Evolutionary conservation across 768 basidiomycete species (phyloP).

Genomic region (Cyclocybe cylindracea): DNA sequence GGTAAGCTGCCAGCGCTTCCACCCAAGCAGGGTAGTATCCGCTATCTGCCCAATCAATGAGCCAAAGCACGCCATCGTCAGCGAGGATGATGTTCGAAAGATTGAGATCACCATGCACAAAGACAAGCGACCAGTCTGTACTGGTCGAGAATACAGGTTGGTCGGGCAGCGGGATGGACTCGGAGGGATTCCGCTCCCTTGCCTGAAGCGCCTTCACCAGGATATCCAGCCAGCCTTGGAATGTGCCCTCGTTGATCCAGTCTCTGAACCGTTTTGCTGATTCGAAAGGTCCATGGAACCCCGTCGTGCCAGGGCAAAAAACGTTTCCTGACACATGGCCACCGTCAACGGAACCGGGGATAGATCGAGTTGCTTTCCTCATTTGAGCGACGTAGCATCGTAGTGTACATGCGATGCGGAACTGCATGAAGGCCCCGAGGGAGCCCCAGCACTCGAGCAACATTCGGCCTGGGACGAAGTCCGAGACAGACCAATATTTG

Average conservation of each 20-base stretch:
- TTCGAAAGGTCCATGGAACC: too few species aligned
- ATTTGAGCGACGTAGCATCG: slow-evolving; percentile 27
- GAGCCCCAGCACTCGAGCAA: slow-evolving; percentile 24
- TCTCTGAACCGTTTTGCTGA: too few species aligned
- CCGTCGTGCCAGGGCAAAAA: too few species aligned
- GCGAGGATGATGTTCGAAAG: slow-evolving; percentile 24
- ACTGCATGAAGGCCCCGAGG: slow-evolving; percentile 17
- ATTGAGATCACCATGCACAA: slow-evolving; percentile 29
- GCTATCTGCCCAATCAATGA: slow-evolving; percentile 31
- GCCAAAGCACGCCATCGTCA: slow-evolving; percentile 28
- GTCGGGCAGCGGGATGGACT: background rate
- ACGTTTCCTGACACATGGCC: background rate
- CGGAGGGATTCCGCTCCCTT: background rate
- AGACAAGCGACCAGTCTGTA: slow-evolving; percentile 12
- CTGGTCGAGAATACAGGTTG: background rate
- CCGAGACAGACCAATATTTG: slow-evolving; percentile 18
- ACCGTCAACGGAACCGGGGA: background rate
- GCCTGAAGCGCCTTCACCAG: background rate
- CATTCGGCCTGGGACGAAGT: slow-evolving; percentile 23
- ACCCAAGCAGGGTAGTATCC: slow-evolving; percentile 31
- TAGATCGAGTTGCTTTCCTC: slow-evolving; percentile 4
- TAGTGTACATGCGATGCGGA: slow-evolving; percentile 26
- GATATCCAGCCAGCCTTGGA: background rate
- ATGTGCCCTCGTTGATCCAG: too few species aligned
- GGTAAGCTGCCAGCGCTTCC: slow-evolving; percentile 7